phyloP scores from a whole-genome alignment of 257 asterid genomes.

The Penstemon barbatus region DNA sequence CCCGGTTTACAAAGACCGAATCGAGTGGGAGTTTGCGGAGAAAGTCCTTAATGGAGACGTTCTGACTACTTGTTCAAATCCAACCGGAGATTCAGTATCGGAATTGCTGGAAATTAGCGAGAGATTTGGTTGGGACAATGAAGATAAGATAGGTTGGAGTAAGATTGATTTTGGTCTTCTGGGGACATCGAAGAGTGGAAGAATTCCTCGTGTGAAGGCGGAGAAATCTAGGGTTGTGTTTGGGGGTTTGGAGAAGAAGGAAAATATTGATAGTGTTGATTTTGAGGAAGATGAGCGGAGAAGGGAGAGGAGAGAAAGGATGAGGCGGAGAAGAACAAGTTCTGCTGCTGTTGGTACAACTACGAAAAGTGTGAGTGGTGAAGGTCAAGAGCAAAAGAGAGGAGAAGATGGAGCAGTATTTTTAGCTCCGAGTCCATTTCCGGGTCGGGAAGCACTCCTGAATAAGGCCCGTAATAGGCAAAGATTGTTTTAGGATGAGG shows the following conservation, averaged over 20 bases:
- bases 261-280: background rate
- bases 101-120: conserved; percentile 66
- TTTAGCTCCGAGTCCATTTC: conserved; percentile 44
- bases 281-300: conserved; percentile 24
- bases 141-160: conserved; percentile 72
- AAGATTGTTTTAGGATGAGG: background rate
- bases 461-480: conserved; percentile 35
- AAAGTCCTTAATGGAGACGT: conserved; percentile 57
- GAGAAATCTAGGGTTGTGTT: background rate
- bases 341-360: background rate
- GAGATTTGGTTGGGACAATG: conserved; percentile 78
- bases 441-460: conserved; percentile 62
- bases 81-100: conserved; percentile 30
- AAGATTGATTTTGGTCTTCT: conserved; percentile 62
- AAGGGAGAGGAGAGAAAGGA: conserved; percentile 57
- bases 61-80: conserved; percentile 16
- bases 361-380: background rate
- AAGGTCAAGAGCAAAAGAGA: conserved; percentile 11
- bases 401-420: background rate
- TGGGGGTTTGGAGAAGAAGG: background rate
- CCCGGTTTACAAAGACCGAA: conserved; percentile 69
- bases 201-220: conserved; percentile 57
- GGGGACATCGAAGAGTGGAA: conserved; percentile 72
- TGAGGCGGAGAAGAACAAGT: conserved; percentile 32
- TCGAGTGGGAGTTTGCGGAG: conserved; percentile 88